Evolutionary conservation across 306 rosid species (phyloP).

Genomic region (Dalbergia cochinchinensis): DNA sequence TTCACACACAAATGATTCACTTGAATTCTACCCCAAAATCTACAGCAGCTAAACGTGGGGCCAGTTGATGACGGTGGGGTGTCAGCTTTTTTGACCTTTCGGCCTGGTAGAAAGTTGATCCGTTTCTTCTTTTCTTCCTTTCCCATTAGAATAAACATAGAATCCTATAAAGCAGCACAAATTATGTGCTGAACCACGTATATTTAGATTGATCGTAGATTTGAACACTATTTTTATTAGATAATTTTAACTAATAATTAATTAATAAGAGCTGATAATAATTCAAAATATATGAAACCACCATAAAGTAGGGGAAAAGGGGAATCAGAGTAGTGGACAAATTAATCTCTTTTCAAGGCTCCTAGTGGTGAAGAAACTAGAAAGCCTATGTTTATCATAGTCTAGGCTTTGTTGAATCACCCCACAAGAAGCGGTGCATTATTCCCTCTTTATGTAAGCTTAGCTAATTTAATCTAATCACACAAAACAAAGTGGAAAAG

Average conservation of each 20-base stretch:
- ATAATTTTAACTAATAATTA: too few relatives aligned
- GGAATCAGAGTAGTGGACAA: conserved; percentile 17
- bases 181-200: too few relatives aligned
- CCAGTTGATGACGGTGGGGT: conserved; percentile 19
- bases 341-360: conserved; percentile 40
- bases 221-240: too few relatives aligned
- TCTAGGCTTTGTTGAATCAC: background rate
- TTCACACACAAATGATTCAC: background rate
- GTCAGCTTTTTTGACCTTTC: conserved; percentile 59
- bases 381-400: background rate
- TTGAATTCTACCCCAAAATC: background rate
- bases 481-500: conserved; percentile 13
- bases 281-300: too few relatives aligned
- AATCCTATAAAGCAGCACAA: conserved; percentile 54
- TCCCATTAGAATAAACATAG: conserved; percentile 48
- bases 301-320: background rate
- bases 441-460: background rate
- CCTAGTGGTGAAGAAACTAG: conserved; percentile 16
- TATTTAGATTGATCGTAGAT: too few relatives aligned
- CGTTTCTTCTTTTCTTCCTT: conserved; percentile 33
- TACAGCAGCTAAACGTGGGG: background rate
- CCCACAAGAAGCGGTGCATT: background rate
- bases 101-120: conserved; percentile 37
- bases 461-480: conserved; percentile 20
- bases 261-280: too few relatives aligned